These are phyloP conservation scores for Talaromyces albobiverticillius DNA, from an alignment of 2,329 filamentous ascomycete genomes.

Conservation along the genomic window DNA sequence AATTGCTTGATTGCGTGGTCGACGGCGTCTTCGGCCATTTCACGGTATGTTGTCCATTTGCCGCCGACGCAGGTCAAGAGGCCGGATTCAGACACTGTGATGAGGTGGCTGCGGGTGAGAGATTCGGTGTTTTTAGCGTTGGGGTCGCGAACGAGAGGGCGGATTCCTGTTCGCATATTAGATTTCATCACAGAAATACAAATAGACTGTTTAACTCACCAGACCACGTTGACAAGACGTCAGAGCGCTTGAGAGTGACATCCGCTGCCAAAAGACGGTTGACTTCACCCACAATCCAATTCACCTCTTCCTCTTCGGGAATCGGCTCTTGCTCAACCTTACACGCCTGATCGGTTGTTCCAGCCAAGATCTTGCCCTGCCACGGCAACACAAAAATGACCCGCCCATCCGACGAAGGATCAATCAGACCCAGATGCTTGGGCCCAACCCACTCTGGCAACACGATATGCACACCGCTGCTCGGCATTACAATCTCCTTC, in stretches of 20 bases:
- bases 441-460: conserved; percentile 84
- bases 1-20: conserved; percentile 73
- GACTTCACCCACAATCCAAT: conserved; percentile 84
- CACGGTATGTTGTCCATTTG: conserved; percentile 90
- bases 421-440: conserved; percentile 80
- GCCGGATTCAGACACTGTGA: conserved; percentile 72
- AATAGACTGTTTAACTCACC: conserved; percentile 39
- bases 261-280: conserved; percentile 77
- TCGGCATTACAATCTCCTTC: conserved; percentile 77
- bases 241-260: conserved; percentile 77
- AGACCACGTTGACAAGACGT: conserved; percentile 85
- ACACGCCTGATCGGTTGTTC: conserved; percentile 78
- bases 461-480: conserved; percentile 81
- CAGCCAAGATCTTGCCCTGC: conserved; percentile 89
- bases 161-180: conserved; percentile 48
- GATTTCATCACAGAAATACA: not conserved
- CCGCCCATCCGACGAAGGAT: conserved; percentile 79
- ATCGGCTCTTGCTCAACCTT: conserved; percentile 69
- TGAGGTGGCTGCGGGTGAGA: conserved; percentile 82
- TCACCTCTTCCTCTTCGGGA: conserved; percentile 77
- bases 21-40: conserved; percentile 88
- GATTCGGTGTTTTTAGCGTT: conserved; percentile 82
- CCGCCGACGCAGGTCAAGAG: conserved; percentile 81
- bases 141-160: conserved; percentile 80
- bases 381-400: conserved; percentile 92